Conservation (phyloP, 805 yeast species). For the Cyberlindnera petersonii region DNA sequence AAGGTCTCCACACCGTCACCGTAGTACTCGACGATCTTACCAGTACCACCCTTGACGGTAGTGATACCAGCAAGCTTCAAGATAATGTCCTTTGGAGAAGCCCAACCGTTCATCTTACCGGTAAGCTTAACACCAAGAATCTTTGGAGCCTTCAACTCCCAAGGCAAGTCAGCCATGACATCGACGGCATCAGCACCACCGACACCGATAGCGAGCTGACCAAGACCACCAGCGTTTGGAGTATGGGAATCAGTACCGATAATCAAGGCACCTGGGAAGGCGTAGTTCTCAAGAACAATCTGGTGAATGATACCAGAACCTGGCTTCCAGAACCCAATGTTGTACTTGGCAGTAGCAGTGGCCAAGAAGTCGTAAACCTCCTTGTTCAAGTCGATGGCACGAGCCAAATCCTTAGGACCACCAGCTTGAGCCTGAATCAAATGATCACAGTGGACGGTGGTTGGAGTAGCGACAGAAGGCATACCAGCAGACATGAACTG, state of each 20-base stretch:
- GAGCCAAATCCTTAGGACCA: conserved; percentile 75
- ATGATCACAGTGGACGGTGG: conserved; percentile 97
- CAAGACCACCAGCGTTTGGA: conserved; percentile 98
- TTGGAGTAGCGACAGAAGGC: conserved; percentile 84
- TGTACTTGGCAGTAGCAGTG: conserved; percentile 89
- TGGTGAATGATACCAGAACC: conserved; percentile 99
- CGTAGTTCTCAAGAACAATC: conserved; percentile 93
- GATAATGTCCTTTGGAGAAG: conserved; percentile 96
- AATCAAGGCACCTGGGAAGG: conserved; percentile 96
- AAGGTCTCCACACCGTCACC: conserved; percentile 89
- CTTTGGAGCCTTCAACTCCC: conserved; percentile 99
- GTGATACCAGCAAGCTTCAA: conserved; percentile 85
- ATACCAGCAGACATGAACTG: conserved; percentile 98
- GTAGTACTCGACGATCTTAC: conserved; percentile 91
- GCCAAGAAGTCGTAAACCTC: conserved; percentile 95
- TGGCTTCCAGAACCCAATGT: conserved; percentile 98
- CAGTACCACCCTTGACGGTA: conserved; percentile 98
- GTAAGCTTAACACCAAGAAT: conserved; percentile 90
- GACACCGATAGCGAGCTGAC: conserved; percentile 98
- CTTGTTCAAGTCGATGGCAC: conserved; percentile 80
- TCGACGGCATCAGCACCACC: conserved; percentile 99
- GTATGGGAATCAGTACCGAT: conserved; percentile 98
- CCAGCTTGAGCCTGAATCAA: conserved; percentile 95
- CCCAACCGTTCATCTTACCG: conserved; percentile 89
- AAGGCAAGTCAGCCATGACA: conserved; percentile 93